Conservation (phyloP, 1,284 basidiomycete genomes). For the Pseudozyma sp. region DNA sequence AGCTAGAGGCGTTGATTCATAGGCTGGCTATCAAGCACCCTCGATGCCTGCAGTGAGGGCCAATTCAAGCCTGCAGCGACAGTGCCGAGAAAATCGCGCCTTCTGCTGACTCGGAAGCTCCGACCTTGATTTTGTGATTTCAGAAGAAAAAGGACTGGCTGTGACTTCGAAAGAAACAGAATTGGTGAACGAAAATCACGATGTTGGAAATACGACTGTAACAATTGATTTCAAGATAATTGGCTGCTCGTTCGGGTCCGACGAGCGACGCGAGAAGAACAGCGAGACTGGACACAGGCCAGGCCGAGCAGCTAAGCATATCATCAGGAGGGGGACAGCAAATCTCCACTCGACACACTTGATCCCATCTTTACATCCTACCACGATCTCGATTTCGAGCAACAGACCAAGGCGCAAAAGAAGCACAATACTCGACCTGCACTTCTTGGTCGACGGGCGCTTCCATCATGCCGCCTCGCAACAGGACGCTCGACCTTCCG, state of each 20-base stretch:
- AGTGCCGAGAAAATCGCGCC: too few species aligned
- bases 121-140: background rate
- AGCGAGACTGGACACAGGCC: background rate
- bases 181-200: background rate
- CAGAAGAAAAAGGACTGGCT: background rate
- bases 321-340: background rate
- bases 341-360: background rate
- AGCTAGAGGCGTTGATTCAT: too few species aligned
- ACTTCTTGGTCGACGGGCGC: too few species aligned
- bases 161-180: background rate
- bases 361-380: background rate
- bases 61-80: too few species aligned
- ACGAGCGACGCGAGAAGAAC: slow-evolving; percentile 10
- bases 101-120: slow-evolving; percentile 2
- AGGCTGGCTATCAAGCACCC: background rate
- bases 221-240: background rate
- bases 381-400: background rate
- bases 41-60: too few species aligned
- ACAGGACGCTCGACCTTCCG: slow-evolving; percentile 56
- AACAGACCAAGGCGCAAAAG: background rate
- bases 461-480: slow-evolving; percentile 39
- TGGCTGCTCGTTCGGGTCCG: slow-evolving; percentile 6
- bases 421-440: too few species aligned
- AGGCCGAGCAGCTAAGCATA: background rate
- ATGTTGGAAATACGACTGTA: background rate